Conservation (phyloP, 768 basidiomycete species). For the Xerocomus spinulosus region DNA sequence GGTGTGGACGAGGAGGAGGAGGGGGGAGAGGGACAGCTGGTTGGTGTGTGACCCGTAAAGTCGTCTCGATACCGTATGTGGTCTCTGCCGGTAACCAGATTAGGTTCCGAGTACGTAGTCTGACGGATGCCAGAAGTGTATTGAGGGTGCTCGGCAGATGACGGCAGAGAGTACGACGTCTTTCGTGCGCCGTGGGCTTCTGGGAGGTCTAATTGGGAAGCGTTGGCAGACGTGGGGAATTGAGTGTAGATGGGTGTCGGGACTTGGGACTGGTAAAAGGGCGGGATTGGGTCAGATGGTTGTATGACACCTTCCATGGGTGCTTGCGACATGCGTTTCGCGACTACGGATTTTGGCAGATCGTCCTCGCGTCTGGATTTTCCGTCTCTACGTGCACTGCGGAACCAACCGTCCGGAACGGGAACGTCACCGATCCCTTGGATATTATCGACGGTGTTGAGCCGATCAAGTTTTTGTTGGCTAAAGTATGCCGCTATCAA, state of each 20-base stretch:
- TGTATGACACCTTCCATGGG: constrained; percentile 29
- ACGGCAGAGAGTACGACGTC: constrained; percentile 28
- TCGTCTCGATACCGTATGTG: constrained; percentile 21
- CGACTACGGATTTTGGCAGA: constrained; percentile 47
- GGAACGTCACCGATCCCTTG: constrained; percentile 58
- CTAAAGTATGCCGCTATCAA: constrained; percentile 77
- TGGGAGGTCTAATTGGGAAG: constrained; percentile 24
- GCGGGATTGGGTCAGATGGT: constrained; percentile 15
- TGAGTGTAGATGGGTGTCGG: constrained; percentile 25
- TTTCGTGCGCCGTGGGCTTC: constrained; percentile 23
- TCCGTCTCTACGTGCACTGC: constrained; percentile 70
- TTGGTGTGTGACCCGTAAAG: constrained; percentile 18
- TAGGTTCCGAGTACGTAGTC: constrained; percentile 32
- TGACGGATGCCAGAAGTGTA: constrained; percentile 23
- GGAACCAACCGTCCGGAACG: constrained; percentile 76
- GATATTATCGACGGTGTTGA: constrained; percentile 69
- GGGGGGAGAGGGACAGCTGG: constrained; percentile 29
- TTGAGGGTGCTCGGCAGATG: constrained; percentile 24
- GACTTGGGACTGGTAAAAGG: constrained; percentile 21
- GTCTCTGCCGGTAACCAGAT: constrained; percentile 17
- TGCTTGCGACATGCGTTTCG: constrained; percentile 32
- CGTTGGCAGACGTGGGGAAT: constrained; percentile 30
- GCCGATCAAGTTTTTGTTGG: constrained; percentile 65
- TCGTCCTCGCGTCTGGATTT: constrained; percentile 36
- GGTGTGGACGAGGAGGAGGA: constrained; percentile 39